Evolutionary conservation across 1,284 basidiomycete genomes (phyloP), one percentile per base, ranked within the genome.

Genomic region (Mycosarcoma mackinlayi): DNA sequence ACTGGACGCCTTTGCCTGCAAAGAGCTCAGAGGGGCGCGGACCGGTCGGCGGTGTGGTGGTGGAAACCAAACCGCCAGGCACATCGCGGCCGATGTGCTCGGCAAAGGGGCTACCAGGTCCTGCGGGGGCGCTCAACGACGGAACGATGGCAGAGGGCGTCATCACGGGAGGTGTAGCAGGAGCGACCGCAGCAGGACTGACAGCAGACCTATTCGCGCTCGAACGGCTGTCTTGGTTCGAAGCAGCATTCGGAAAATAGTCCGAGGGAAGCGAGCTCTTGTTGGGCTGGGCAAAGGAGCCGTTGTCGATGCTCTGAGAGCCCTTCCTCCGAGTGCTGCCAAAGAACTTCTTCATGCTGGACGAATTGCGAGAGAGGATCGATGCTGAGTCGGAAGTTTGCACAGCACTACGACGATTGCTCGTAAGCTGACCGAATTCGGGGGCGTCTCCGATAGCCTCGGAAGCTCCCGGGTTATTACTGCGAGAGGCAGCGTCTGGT

Each of bases 1-100:
- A 78, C 42, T 73, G 62, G 21, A 78, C 68, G 27, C 75, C 77
- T 42, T 77, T 76, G 34, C 75, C 77, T 13, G 75, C 77, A 39
- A 76, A 78, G 23, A 75, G 57, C 27, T 78, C 77, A 14, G 72
- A 75, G 3, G 76, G 76, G 16, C 67, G 63, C n/a, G 63, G 63
- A 2, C 47, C 63, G 16, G 33, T 19, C 9, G 53, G 19, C 0
- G 58, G 34, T 6, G 31, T 39, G 19, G 54, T 11, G 24, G 54
- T 27, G 3, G 58, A 33, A 28, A 33, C 42, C 16, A 67, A 55
- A 27, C 55, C 55, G 10, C 55, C 62, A 1, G 62, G 9, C 3
- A 62, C 47, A 13, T 41, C 53, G 21, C 56, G 28, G 11, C 47
- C 37, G 6, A 71, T 58, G 5, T 54, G 58, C 13, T 62, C 47